Conservation (phyloP, 208 protist genomes). For the Acanthamoeba royreba region DNA sequence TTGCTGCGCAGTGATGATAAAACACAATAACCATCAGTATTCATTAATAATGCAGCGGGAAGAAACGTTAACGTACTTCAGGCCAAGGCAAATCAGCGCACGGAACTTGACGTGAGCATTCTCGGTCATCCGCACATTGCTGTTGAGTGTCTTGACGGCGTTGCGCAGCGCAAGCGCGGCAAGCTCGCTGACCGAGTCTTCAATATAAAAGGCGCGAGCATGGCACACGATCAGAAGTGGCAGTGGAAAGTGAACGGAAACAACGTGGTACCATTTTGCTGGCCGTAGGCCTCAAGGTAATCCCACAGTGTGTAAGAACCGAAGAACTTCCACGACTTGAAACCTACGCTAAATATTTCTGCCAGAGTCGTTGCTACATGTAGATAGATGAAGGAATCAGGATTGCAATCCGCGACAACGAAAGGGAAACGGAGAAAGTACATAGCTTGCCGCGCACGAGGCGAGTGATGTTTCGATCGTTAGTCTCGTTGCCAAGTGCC, state of each 20-base stretch:
- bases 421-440: neutral
- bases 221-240: neutral
- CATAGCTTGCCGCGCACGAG: neutral
- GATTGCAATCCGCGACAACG: neutral
- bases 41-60: neutral
- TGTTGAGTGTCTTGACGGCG: neutral
- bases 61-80: neutral
- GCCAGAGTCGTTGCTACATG: neutral
- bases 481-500: neutral
- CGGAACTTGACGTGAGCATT: conserved; percentile 19
- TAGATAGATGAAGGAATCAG: neutral
- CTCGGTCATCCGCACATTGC: neutral
- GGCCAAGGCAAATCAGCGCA: conserved; percentile 8
- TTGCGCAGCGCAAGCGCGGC: neutral
- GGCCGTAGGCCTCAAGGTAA: neutral
- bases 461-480: neutral
- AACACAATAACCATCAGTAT: neutral
- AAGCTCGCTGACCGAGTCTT: conserved; percentile 1
- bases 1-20: neutral
- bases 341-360: neutral
- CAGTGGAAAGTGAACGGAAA: neutral
- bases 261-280: neutral
- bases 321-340: conserved; percentile 36
- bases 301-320: neutral
- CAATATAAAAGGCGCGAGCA: neutral